Base-by-base conservation (phyloP, 306 rosid species). In the Cajanus cajan region DNA sequence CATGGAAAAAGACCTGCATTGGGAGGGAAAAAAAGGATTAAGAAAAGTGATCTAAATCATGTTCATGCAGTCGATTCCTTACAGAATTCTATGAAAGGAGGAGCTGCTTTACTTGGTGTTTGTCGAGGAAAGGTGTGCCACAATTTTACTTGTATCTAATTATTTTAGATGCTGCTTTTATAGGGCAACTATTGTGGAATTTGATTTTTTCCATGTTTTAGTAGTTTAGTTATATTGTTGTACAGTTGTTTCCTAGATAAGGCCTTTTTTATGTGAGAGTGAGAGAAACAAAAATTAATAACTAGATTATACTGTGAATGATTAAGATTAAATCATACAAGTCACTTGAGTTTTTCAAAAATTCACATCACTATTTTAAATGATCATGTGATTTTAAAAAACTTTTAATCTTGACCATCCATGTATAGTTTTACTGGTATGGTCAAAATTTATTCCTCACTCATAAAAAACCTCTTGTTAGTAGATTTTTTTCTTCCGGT, bases 41-140 rank as follows among this genome's bases (percentile, higher is more conserved):
- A 86, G 81, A 88, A 81, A 79, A 73, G 48, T 78, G 73, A 71
- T 73, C 67, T 77, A 43, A 89, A 79, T 84, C 83, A 74, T 72
- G 71, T 68, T 14, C 73, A 82, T 68, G 80, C 71, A 33, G 80
- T 70, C 54, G 86, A 85, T 63, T 76, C 83, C 68, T 72, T 43
- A 39, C 78, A 84, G 61, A 80, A 63, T 67, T 64, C 73, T 68
- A 82, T 74, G 69, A 86, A 85, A 81, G 92, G 93, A 82, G 98
- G 98, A 83, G 97, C 97, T 48, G 97, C 97, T 69, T 87, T 94
- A 51, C 88, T 94, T 71, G 98, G 95, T 24, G 98, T 94, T 69
- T 94, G 90, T 84, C 92, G 98, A 74, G 98, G 98, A 89, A 94
- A 94, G 98, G 98, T 94, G 77, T 15, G 25, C 16, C 64, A 18